Evolutionary conservation across 202 grass and related monocot genomes (phyloP), one percentile per base, ranked within the genome.

Genomic region (Eragrostis tef): DNA sequence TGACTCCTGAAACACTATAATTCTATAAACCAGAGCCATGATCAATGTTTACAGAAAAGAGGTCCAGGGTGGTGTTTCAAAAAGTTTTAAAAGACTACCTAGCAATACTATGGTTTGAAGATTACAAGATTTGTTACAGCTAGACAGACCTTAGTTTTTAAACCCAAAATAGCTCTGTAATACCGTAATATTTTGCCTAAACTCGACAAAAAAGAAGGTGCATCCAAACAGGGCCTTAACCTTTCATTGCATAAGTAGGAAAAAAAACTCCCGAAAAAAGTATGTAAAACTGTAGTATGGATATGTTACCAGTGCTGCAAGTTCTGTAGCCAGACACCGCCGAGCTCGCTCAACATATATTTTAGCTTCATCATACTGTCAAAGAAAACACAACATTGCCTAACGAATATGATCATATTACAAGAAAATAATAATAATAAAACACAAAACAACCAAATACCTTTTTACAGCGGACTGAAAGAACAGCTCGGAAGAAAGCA

Each of bases 401-500:
- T 58, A 79, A 56, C 71, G 79, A 75, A 42, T 66, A 65, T 45
- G 67, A 84, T 62, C 24, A 81, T 31, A 31, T 31, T 31, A 3
- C 29, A 31, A 3, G 3, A 31, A 31, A 31, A 31, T n/a, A n/a
- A n/a, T n/a, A 7, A 71, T 44, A 81, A 78, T 31, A 73, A 73
- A 14, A 60, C 52, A 84, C n/a, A 80, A n/a, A n/a, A n/a, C 24
- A 7, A 7, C 25, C 19, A 87, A 79, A 64, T 39, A 94, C 95
- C 87, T 88, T 90, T 67, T 93, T 91, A 71, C 82, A 90, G 24
- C 87, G 92, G 61, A 98, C 92, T 82, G 84, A 91, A 88, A 94
- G 95, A 86, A 98, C 88, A 82, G 95, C 95, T 49, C 90, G 87
- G 86, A 90, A 98, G 87, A 98, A 98, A 82, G 95, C 92, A 88